A percentile compares a stretch with the other conserved stretches of the same genome.
phyloP scores from a whole-genome alignment of 2,329 filamentous ascomycete genomes.

The Rutstroemia sp. region DNA sequence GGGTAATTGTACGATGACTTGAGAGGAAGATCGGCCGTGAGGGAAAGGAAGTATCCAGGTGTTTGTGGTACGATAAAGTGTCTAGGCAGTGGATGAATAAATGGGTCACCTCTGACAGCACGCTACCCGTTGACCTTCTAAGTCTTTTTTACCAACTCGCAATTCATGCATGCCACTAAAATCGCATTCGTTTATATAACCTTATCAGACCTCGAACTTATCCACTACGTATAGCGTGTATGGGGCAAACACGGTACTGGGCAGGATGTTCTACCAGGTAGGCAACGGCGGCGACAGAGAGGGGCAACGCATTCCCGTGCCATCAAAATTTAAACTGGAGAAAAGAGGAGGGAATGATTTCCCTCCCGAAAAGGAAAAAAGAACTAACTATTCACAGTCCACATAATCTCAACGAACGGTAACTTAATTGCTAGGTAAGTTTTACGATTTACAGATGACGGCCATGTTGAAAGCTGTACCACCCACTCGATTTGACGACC shows the following conservation, averaged over 20 bases:
- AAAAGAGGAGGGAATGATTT: neutral
- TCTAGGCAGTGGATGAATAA: too few species aligned
- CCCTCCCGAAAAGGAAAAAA: neutral
- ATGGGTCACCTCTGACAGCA: too few species aligned
- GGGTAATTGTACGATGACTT: too few species aligned
- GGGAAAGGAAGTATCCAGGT: too few species aligned
- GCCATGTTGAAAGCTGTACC: neutral
- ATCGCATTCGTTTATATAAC: constrained; percentile 4
- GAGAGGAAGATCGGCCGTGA: too few species aligned
- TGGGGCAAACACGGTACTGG: neutral
- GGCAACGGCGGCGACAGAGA: neutral
- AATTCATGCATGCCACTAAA: neutral
- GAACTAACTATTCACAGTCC: too few species aligned
- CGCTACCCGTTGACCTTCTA: too few species aligned
- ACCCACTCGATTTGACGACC: neutral
- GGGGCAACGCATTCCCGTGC: neutral
- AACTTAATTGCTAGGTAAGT: neutral
- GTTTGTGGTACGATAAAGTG: too few species aligned
- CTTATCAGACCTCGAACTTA: neutral
- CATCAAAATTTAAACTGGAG: neutral
- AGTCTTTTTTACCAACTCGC: too few species aligned
- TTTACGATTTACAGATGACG: neutral
- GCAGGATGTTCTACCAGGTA: neutral
- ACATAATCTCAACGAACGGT: neutral
- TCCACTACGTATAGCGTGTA: neutral